phyloP scores from a whole-genome alignment of 345 rosid genomes.

The Rhodomyrtus tomentosa region DNA sequence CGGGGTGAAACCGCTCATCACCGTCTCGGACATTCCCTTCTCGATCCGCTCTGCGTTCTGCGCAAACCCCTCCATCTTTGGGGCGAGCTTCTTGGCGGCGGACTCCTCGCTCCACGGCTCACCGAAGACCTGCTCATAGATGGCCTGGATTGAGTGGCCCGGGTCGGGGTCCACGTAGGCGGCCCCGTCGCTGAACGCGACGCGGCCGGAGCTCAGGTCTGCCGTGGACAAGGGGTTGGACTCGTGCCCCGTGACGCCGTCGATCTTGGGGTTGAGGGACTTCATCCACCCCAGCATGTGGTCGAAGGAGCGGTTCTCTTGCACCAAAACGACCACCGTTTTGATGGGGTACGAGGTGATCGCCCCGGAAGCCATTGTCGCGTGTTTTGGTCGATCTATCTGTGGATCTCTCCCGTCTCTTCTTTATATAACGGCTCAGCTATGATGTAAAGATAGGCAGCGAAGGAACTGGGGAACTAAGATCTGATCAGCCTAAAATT shows the following conservation, averaged over 20 bases:
- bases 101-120: constrained; percentile 39
- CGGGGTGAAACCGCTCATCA: constrained; percentile 6
- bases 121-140: constrained; percentile 80
- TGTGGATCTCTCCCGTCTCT: not conserved
- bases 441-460: not conserved
- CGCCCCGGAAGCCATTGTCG: not conserved
- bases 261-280: constrained; percentile 51
- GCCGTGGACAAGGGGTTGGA: constrained; percentile 51
- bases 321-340: constrained; percentile 68
- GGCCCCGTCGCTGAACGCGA: constrained; percentile 33
- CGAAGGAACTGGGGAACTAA: not conserved
- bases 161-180: constrained; percentile 74
- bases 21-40: constrained; percentile 1
- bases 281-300: constrained; percentile 86
- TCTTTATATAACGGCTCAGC: not conserved
- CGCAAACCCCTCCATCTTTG: constrained; percentile 15
- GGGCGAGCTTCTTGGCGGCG: constrained; percentile 14
- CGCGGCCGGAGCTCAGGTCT: constrained; percentile 21
- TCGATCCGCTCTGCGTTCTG: constrained; percentile 2
- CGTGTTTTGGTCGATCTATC: not conserved
- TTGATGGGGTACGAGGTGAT: constrained; percentile 40
- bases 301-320: constrained; percentile 92
- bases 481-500: not conserved
- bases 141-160: constrained; percentile 69
- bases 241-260: constrained; percentile 61